Evolutionary conservation across 2,329 filamentous ascomycete species (phyloP), one percentile per base, ranked within the genome.

Genomic region (Diplodia sapinea): DNA sequence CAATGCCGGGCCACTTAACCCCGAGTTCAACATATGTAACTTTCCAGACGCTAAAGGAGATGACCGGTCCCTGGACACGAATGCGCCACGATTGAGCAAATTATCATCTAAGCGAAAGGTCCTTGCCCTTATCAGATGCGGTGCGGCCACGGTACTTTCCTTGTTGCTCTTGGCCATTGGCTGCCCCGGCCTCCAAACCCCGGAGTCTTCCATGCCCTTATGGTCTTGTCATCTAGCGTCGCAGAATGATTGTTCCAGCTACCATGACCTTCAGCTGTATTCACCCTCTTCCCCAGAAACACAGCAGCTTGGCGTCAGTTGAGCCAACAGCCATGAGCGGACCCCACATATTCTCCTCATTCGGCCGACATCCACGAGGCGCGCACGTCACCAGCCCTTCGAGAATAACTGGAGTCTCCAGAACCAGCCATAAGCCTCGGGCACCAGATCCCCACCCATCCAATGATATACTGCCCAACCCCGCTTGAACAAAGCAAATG

Each of bases 1-100:
- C 12, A 13, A 8, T 33, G 31, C 31, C 7, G 31, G 20, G 13
- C 17, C 7, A 17, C 57, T 50, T 49, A 62, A 33, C 57, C 23
- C 57, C 57, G 57, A 62, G 57, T 50, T 49, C n/a, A 11, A 36
- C 33, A 33, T 8, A n/a, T 38, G 31, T 23, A 36, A 20, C 56
- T 49, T 47, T 59, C 23, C 56, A 31, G 20, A 29, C 38, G 33
- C 56, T 47, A 59, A 29, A 52, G 40, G 26, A 20, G 36, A 47
- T 26, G 55, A 59, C 33, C 38, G 8, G 38, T 47, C 40, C n/a
- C 17, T 50, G 17, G 11, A 50, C 43, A 43, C 40, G 15, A 62
- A 12, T 33, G 23, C 50, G 50, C 23, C 56, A 31, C 15, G 20
- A 23, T 9, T 47, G 17, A 50, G 57, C 40, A 49, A 33, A 11